These are phyloP conservation scores for Spatholobus suberectus DNA, from an alignment of 306 rosid species.

Conservation along the genomic window DNA sequence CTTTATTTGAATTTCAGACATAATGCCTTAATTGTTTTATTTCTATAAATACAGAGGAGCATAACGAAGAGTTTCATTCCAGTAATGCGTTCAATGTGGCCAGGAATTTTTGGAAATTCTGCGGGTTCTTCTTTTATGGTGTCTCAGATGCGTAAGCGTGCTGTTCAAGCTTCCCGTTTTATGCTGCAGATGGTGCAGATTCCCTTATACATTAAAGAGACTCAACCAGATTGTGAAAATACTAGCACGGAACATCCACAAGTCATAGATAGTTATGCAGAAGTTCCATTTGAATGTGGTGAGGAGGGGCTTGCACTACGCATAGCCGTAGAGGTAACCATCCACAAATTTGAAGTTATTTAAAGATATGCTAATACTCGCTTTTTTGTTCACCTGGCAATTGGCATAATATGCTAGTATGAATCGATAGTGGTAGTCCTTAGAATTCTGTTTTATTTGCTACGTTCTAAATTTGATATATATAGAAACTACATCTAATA, in stretches of 20 bases:
- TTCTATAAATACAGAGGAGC: conserved; percentile 65
- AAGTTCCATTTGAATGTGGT: conserved; percentile 73
- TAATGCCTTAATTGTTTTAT: conserved; percentile 30
- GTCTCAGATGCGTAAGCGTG: conserved; percentile 87
- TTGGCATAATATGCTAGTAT: background rate
- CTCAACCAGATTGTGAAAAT: conserved; percentile 57
- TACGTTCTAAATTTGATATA: background rate
- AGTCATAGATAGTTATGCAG: conserved; percentile 52
- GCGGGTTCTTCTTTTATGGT: conserved; percentile 65
- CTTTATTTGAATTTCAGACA: background rate
- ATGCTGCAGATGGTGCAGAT: conserved; percentile 96
- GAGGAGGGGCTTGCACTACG: conserved; percentile 92
- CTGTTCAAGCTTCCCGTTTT: conserved; percentile 92
- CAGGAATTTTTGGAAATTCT: conserved; percentile 75
- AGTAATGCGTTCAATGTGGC: conserved; percentile 94
- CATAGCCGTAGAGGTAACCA: conserved; percentile 82
- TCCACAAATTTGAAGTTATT: conserved; percentile 15
- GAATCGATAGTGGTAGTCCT: conserved; percentile 1
- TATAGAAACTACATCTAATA: background rate
- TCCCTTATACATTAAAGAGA: conserved; percentile 65
- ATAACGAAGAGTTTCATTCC: conserved; percentile 81
- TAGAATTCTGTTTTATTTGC: conserved; percentile 9
- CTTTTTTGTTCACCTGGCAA: background rate
- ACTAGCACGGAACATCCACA: conserved; percentile 51
- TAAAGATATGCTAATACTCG: conserved; percentile 18